Conservation (phyloP, 345 rosid species). For the Reutealis trisperma region DNA sequence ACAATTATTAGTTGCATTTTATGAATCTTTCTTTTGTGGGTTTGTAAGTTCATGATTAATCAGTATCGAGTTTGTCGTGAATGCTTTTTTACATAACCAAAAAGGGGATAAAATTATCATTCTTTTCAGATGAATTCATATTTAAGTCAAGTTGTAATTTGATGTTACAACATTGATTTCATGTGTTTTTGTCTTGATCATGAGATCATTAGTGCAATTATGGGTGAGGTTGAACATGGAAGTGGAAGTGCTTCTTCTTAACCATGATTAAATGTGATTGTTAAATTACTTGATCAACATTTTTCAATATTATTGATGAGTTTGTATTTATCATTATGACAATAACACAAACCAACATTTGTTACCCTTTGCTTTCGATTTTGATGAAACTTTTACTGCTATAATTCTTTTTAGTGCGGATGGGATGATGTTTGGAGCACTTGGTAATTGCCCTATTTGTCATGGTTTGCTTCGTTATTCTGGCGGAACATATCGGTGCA, state of each 20-base stretch:
- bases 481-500: conserved; percentile 77
- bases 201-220: not conserved
- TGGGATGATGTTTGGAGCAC: conserved; percentile 96
- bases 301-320: not conserved
- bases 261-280: not conserved
- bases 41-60: not conserved
- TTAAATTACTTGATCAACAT: not conserved
- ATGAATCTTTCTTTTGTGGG: not conserved
- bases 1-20: not conserved
- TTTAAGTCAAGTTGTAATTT: not conserved
- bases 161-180: conserved; percentile 2
- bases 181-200: not conserved
- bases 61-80: not conserved
- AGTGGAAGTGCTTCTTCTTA: not conserved
- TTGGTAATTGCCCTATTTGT: conserved; percentile 69
- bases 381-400: conserved; percentile 17
- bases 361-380: not conserved
- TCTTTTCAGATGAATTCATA: not conserved
- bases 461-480: conserved; percentile 68
- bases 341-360: not conserved
- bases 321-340: not conserved
- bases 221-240: not conserved
- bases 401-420: conserved; percentile 62
- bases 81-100: not conserved
- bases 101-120: not conserved